Evolutionary conservation across 306 rosid genomes (phyloP), one percentile per base, ranked within the genome.

Genomic region (Citrullus colocynthis): DNA sequence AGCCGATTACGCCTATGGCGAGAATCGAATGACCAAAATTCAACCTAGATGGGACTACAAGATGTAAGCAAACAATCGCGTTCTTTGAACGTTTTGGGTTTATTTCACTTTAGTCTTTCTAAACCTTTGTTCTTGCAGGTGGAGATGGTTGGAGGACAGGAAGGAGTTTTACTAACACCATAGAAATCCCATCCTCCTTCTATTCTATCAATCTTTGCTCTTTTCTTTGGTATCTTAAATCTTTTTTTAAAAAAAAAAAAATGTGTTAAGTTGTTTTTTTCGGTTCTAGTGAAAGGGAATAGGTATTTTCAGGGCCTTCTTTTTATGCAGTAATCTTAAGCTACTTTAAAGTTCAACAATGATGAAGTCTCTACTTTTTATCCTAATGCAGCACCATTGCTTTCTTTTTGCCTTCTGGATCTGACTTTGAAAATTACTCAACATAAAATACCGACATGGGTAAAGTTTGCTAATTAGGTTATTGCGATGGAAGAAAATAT

Each of bases 21-120:
- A 87, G 74, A 91, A 92, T 78, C 84, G 86, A 49, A 86, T 96
- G 91, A 88, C 83, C 81, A 91, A 89, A 87, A 90, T 92, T 79
- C 76, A 89, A 52, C 99, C 99, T 77, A 81, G 94, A 82, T 91
- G 98, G 98, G 99, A 96, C 71, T 88, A 91, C 67, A 63, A 96
- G 72, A 89, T 97, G 97, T 90, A 20, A 71, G 84, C 76, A 21
- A 20, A 34, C 6, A 1, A 7, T 16, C 12, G 12, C 3, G 3
- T 18, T 16, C 4, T 15, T 15, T 0, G 5, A 62, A 62, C 2
- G 20, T 1, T 16, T 17, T 4, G 4, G 0, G 7, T 4, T 16
- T 18, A 16, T 64, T 62, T 62, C 2, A 17, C 5, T 34, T 17
- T 64, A 36, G 21, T 36, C 45, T 16, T 16, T 15, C 57, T 48